A percentile compares a stretch with the other conserved stretches of the same genome.
These are phyloP conservation scores for Trichoderma asperelloides DNA, from an alignment of 495 filamentous ascomycete species.

Conservation along the genomic window DNA sequence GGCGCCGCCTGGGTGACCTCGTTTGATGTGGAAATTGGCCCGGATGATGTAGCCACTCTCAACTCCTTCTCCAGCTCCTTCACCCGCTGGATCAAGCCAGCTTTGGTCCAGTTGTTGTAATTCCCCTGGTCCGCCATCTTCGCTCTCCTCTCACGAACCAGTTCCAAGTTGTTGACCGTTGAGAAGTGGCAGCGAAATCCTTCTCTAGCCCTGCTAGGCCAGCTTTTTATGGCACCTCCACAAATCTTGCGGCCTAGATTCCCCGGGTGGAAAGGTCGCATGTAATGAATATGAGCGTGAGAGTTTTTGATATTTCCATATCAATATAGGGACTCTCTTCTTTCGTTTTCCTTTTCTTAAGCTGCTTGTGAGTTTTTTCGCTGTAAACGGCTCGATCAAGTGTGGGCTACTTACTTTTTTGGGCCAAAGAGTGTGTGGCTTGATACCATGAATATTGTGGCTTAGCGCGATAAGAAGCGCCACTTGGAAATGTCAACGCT, in stretches of 20 bases:
- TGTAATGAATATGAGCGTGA: background rate
- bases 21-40: background rate
- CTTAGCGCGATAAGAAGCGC: conserved; percentile 6
- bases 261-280: background rate
- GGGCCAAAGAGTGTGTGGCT: background rate
- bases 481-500: conserved; percentile 9
- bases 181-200: background rate
- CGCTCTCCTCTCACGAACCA: background rate
- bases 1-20: background rate
- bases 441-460: background rate
- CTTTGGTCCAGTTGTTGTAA: conserved; percentile 51
- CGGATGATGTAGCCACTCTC: background rate
- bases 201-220: background rate
- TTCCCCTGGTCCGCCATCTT: conserved; percentile 22
- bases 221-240: background rate
- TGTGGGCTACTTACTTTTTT: background rate
- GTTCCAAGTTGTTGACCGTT: background rate
- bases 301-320: background rate
- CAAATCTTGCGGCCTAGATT: conserved; percentile 1
- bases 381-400: background rate
- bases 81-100: conserved; percentile 57
- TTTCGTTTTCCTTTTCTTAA: background rate
- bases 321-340: background rate
- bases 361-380: background rate
- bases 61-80: conserved; percentile 55